Conservation (phyloP, 768 basidiomycete genomes). For the Suillus hirtellus region DNA sequence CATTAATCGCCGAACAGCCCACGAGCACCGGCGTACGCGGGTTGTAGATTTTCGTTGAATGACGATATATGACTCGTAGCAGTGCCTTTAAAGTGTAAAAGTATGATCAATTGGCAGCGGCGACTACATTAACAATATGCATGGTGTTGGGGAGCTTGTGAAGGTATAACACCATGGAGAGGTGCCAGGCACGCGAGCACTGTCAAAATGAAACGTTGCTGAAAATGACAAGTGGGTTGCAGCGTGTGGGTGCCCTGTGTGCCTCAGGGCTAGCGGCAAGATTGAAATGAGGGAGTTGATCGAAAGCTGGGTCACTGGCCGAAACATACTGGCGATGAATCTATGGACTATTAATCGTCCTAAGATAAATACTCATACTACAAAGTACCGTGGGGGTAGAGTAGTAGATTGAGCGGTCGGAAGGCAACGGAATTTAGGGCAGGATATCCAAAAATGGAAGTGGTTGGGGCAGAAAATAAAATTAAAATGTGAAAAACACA, state of each 20-base stretch:
- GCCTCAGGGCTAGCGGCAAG: conserved; percentile 13
- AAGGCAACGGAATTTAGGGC: neutral
- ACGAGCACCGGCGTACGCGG: neutral
- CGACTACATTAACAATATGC: conserved; percentile 2
- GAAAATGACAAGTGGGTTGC: conserved; percentile 13
- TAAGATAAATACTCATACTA: conserved; percentile 5
- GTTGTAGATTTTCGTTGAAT: neutral
- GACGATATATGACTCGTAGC: neutral
- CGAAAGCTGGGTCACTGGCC: conserved; percentile 1
- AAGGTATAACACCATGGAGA: neutral
- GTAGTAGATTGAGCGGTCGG: conserved; percentile 17
- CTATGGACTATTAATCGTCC: conserved; percentile 23
- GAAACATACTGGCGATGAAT: conserved; percentile 16
- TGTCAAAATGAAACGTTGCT: conserved; percentile 14
- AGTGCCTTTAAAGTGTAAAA: neutral
- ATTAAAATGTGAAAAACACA: conserved; percentile 11
- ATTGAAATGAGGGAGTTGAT: conserved; percentile 3
- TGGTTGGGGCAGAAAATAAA: conserved; percentile 8
- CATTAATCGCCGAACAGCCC: neutral
- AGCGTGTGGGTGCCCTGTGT: conserved; percentile 16
- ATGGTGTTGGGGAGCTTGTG: conserved; percentile 1
- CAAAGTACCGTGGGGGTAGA: no score
- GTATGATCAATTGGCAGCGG: neutral
- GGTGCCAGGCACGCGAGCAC: conserved; percentile 15
- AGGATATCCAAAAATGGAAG: neutral